Evolutionary conservation across 352 stramenopile species (phyloP).

Genomic region (Phytophthora lateralis): DNA sequence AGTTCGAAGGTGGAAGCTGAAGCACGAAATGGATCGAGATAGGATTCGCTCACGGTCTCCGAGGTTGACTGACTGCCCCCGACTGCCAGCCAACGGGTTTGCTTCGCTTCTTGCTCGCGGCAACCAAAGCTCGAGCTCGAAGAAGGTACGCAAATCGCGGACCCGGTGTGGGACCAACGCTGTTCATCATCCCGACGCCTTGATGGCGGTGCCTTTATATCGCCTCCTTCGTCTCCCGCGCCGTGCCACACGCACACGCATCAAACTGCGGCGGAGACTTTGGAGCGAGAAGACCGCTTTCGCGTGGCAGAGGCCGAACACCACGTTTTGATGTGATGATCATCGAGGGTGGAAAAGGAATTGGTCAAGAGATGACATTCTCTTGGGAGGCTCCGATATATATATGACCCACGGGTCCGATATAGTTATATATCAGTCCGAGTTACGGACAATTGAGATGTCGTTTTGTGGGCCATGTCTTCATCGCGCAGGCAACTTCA

Average conservation of each 20-base stretch:
- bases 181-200: constrained; percentile 9
- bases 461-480: too few species aligned
- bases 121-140: background rate
- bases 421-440: too few species aligned
- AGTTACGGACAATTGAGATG: too few species aligned
- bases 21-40: background rate
- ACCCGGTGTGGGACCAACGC: background rate
- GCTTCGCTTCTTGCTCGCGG: too few species aligned
- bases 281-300: background rate
- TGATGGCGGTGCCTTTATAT: constrained; percentile 19
- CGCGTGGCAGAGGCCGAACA: constrained; percentile 21
- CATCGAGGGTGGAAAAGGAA: background rate
- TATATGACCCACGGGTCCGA: too few species aligned
- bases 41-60: too few species aligned
- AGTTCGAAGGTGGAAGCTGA: background rate
- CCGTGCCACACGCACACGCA: constrained; percentile 1
- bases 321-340: constrained; percentile 27
- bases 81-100: too few species aligned
- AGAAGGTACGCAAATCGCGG: background rate
- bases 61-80: too few species aligned
- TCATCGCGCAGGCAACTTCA: too few species aligned
- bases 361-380: too few species aligned
- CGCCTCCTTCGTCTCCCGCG: constrained; percentile 9
- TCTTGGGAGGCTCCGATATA: too few species aligned
- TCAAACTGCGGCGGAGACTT: background rate